Base-by-base conservation (phyloP, 179 eudicot species). In the Silene noctiflora region DNA sequence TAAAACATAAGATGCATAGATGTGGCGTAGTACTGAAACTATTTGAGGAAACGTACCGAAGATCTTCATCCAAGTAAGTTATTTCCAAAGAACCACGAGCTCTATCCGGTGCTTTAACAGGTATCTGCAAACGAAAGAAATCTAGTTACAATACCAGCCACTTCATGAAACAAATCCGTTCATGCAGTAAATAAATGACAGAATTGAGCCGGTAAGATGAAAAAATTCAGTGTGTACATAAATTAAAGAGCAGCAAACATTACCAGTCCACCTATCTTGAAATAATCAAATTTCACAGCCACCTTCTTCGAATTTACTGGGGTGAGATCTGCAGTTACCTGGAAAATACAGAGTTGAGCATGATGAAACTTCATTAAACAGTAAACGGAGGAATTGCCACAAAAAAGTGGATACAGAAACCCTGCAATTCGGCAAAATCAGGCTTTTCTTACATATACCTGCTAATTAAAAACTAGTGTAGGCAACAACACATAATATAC, bases 281-380 rank as follows among this genome's bases (percentile, higher is more conserved):
- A 94, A 75, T 67, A 84, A 81, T 94, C 97, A 67, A 94, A 92
- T 81, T 94, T 85, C 42, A 94, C 98, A 53, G 93, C 96, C 79
- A 94, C 98, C 82, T 94, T 92, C 77, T 83, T 88, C n/a, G 91
- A 78, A 78, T 84, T 94, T 73, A 92, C 79, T 31, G 98, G 98
- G 12, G 85, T 85, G 74, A 94, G 87, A 84, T 94, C 90, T 63
- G 97, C 97, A 44, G 98, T 94, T 46, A 90, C 97, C 98, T 94
- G 84, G n/a, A 76, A 76, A 55, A 71, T 24, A 46, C 12, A 20
- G 53, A 71, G 4, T 19, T 19, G 17, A 66, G 51, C 58, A 67
- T 53, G 58, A 75, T 60, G 67, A 78, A 70, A 67, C 31, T 29
- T 53, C 67, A 14, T 16, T 46, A n/a, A 31, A 31, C 29, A 2